Conservation (phyloP, 1,139 yeast genomes). For the Taiozyma sp. region DNA sequence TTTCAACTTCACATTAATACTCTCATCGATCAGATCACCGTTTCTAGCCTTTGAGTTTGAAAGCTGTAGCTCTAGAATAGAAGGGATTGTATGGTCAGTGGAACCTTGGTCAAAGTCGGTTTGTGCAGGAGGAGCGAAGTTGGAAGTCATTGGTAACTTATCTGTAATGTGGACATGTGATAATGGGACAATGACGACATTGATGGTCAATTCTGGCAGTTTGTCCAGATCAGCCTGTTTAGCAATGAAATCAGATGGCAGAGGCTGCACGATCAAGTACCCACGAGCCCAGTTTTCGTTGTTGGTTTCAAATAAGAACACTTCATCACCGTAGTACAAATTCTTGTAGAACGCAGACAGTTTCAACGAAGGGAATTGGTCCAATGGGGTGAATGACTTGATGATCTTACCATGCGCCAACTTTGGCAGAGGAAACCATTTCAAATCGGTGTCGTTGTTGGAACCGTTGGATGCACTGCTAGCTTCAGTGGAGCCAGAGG, state of each 20-base stretch:
- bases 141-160: conserved; percentile 24
- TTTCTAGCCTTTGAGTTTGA: conserved; percentile 18
- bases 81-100: background rate
- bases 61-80: background rate
- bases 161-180: conserved; percentile 36
- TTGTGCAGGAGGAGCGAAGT: conserved; percentile 25
- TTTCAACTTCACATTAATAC: conserved; percentile 26
- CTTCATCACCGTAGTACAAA: conserved; percentile 76
- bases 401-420: conserved; percentile 45
- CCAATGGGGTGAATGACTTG: conserved; percentile 58
- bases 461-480: background rate
- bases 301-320: conserved; percentile 67
- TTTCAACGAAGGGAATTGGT: conserved; percentile 30
- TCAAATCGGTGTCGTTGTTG: background rate
- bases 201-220: conserved; percentile 48
- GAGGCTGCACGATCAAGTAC: conserved; percentile 54
- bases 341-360: conserved; percentile 37
- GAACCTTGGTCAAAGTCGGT: conserved; percentile 21
- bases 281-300: conserved; percentile 76
- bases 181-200: conserved; percentile 57
- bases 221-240: conserved; percentile 57
- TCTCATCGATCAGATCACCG: conserved; percentile 19
- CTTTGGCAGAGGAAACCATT: conserved; percentile 41
- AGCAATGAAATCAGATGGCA: conserved; percentile 63
- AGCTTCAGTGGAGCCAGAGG: background rate